Evolutionary conservation across 306 rosid species (phyloP).

Genomic region (Herpetospermum pedunculosum): DNA sequence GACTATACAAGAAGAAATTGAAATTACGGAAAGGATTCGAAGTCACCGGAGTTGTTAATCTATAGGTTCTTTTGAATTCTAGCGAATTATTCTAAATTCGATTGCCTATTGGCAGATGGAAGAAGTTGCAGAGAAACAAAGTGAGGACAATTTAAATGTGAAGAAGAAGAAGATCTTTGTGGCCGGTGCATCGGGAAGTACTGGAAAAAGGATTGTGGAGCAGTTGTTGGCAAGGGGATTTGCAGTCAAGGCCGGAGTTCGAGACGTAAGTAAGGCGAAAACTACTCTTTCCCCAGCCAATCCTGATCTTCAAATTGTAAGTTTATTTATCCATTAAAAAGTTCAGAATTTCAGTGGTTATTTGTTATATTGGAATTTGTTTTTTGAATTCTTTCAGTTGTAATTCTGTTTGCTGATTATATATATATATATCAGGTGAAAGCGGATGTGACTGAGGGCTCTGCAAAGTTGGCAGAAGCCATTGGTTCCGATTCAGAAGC

Average conservation of each 20-base stretch:
- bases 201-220: conserved; percentile 79
- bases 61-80: neutral
- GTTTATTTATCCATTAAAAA: conserved; percentile 18
- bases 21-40: neutral
- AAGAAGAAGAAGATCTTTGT: conserved; percentile 75
- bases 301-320: conserved; percentile 72
- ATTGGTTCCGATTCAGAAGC: conserved; percentile 80
- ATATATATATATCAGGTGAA: conserved; percentile 50
- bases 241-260: conserved; percentile 79
- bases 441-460: conserved; percentile 90
- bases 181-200: conserved; percentile 90
- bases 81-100: neutral
- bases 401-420: conserved; percentile 3
- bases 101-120: conserved; percentile 39
- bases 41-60: conserved; percentile 10
- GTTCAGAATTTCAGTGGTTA: neutral
- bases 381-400: neutral
- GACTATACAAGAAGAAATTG: too few relatives aligned
- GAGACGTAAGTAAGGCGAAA: conserved; percentile 72
- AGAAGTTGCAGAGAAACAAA: conserved; percentile 25
- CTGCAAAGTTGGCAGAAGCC: conserved; percentile 70
- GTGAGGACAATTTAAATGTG: conserved; percentile 18
- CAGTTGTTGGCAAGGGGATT: conserved; percentile 82
- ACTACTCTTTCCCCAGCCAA: conserved; percentile 35
- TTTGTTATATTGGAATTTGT: neutral